Conservation (phyloP, 2,329 filamentous ascomycete genomes). For the Lecanicillium sp. region DNA sequence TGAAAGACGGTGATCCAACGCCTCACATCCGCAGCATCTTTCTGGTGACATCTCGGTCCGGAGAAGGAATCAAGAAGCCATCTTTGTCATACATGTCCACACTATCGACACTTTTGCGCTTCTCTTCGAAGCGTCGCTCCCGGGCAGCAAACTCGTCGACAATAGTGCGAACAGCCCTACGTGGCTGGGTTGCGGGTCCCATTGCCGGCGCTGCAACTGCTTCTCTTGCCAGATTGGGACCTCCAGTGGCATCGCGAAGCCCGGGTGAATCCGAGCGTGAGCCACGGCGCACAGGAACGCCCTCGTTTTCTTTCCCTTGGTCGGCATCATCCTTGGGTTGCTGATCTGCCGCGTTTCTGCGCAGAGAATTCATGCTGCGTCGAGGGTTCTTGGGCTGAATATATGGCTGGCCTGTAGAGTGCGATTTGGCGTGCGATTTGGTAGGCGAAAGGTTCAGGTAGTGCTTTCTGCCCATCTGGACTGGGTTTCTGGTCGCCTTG, state of each 20-base stretch:
- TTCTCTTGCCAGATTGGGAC: constrained; percentile 10
- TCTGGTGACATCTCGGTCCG: constrained; percentile 22
- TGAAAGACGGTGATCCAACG: not conserved
- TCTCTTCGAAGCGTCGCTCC: constrained; percentile 12
- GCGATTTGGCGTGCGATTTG: constrained; percentile 13
- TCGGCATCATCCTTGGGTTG: constrained; percentile 8
- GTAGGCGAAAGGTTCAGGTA: constrained; percentile 36
- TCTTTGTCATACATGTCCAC: constrained; percentile 36
- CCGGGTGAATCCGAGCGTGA: constrained; percentile 10
- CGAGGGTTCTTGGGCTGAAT: constrained; percentile 8
- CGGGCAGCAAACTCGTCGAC: constrained; percentile 18
- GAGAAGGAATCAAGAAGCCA: constrained; percentile 35
- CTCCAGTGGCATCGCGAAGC: constrained; percentile 13
- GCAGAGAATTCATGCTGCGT: constrained; percentile 6
- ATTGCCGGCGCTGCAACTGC: no score
- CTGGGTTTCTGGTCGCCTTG: constrained; percentile 20
- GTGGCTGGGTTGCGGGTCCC: no score
- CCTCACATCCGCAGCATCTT: constrained; percentile 21
- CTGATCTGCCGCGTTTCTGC: no score
- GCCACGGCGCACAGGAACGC: constrained; percentile 8
- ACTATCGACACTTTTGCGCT: constrained; percentile 27
- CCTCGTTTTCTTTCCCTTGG: constrained; percentile 21
- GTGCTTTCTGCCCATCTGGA: constrained; percentile 31
- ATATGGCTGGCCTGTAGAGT: constrained; percentile 4
- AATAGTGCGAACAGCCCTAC: constrained; percentile 3